Percentiles rank a stretch among this genome's conserved stretches.
These are phyloP conservation scores for Phytophthora meadii DNA, from an alignment of 352 stramenopile genomes.

Conservation along the genomic window DNA sequence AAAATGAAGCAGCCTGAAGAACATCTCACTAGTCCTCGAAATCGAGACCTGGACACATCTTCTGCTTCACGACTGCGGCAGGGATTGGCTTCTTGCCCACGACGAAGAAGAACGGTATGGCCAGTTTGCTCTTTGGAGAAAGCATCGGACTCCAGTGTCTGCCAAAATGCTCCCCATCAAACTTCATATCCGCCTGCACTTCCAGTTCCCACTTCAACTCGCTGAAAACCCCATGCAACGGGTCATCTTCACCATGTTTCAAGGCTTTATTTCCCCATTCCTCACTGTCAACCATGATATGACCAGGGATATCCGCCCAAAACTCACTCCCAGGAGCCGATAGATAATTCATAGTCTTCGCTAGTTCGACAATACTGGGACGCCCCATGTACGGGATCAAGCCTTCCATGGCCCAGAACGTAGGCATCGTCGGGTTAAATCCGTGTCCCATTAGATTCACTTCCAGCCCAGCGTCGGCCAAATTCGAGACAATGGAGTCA, in stretches of 20 bases:
- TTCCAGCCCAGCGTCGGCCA: slow-evolving; percentile 47
- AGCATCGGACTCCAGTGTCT: slow-evolving; percentile 47
- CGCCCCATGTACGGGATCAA: slow-evolving; percentile 54
- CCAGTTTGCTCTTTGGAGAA: slow-evolving; percentile 19
- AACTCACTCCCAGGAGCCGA: slow-evolving; percentile 57
- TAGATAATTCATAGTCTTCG: slow-evolving; percentile 56
- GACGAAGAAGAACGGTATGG: slow-evolving; percentile 33
- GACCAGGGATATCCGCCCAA: slow-evolving; percentile 59
- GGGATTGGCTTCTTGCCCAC: slow-evolving; percentile 43
- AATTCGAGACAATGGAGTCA: slow-evolving; percentile 54
- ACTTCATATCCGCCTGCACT: slow-evolving; percentile 39
- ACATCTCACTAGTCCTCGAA: not conserved
- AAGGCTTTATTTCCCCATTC: slow-evolving; percentile 31
- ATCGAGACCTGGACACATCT: slow-evolving; percentile 20
- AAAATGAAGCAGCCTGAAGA: not conserved
- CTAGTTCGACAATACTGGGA: slow-evolving; percentile 43
- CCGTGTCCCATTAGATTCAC: slow-evolving; percentile 44
- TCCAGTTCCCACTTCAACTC: slow-evolving; percentile 49
- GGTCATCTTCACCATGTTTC: slow-evolving; percentile 67
- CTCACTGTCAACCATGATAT: slow-evolving; percentile 24
- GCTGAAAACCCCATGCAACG: slow-evolving; percentile 51
- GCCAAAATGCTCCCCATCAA: slow-evolving; percentile 44
- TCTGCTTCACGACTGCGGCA: slow-evolving; percentile 27
- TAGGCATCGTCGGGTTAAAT: slow-evolving; percentile 57
- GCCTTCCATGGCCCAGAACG: slow-evolving; percentile 68